Evolutionary conservation across 768 basidiomycete species (phyloP).

Genomic region (Boletellus ananiceps): DNA sequence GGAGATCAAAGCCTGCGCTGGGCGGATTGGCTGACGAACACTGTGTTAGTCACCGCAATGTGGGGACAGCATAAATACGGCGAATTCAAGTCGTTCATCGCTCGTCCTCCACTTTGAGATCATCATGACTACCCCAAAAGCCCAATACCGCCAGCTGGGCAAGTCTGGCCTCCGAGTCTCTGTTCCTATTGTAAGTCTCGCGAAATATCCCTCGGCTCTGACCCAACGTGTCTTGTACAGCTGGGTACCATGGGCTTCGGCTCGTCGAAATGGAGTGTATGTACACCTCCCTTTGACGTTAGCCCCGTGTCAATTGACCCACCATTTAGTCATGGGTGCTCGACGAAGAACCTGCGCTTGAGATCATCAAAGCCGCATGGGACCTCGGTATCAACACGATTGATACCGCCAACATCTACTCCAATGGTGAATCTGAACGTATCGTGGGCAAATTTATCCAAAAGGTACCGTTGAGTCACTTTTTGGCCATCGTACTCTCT

Average conservation of each 20-base stretch:
- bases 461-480: constrained; percentile 7
- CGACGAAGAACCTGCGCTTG: constrained; percentile 26
- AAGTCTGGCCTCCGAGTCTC: constrained; percentile 32
- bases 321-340: constrained; percentile 23
- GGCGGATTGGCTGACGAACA: not conserved
- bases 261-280: constrained; percentile 22
- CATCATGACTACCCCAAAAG: constrained; percentile 1
- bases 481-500: not conserved
- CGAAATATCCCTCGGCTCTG: not conserved
- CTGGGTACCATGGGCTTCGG: constrained; percentile 28
- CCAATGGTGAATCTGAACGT: constrained; percentile 35
- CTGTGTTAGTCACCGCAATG: too few relatives aligned
- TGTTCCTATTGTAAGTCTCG: constrained; percentile 29
- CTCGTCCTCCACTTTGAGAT: too few relatives aligned
- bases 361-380: constrained; percentile 37
- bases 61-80: too few relatives aligned
- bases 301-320: not conserved
- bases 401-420: constrained; percentile 39
- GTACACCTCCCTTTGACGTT: constrained; percentile 2
- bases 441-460: constrained; percentile 36
- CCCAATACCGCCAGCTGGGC: constrained; percentile 31
- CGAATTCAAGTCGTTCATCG: too few relatives aligned
- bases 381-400: constrained; percentile 38
- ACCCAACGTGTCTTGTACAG: constrained; percentile 6
- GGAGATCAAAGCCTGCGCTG: not conserved